Conservation (phyloP, 306 rosid species). For the Phaseolus lunatus region DNA sequence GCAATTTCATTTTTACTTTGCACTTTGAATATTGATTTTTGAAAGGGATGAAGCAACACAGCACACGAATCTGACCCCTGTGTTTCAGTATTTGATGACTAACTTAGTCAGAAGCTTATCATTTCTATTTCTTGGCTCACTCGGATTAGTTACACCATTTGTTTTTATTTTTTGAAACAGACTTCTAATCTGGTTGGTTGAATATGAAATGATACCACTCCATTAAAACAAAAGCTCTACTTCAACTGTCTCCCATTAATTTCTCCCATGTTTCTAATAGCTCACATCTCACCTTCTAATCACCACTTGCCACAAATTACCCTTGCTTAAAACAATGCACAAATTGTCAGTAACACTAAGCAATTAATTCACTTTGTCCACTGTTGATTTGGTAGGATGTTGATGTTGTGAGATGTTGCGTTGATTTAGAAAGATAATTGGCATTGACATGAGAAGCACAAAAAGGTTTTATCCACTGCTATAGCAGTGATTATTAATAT, state of each 20-base stretch:
- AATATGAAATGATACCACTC: constrained; percentile 19
- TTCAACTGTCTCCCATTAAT: constrained; percentile 35
- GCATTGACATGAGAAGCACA: background rate
- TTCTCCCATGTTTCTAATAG: background rate
- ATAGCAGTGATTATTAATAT: constrained; percentile 5
- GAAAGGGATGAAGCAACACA: constrained; percentile 8
- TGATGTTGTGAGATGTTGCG: constrained; percentile 3
- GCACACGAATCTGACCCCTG: constrained; percentile 7
- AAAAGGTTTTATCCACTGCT: constrained; percentile 2
- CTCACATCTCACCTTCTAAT: constrained; percentile 25
- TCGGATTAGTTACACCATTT: background rate
- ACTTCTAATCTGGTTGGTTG: constrained; percentile 4
- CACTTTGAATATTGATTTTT: background rate
- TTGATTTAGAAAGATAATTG: constrained; percentile 10
- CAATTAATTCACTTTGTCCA: background rate
- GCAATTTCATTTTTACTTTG: constrained; percentile 34
- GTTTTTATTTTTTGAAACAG: background rate
- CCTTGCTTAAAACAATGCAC: background rate
- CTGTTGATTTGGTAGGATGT: background rate
- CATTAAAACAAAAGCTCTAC: constrained; percentile 4
- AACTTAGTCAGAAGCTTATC: no score
- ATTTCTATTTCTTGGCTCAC: background rate
- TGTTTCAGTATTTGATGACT: background rate
- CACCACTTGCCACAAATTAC: background rate
- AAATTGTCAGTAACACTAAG: background rate